These are phyloP conservation scores for Citrus maxima DNA, from an alignment of 345 rosid species.

Conservation along the genomic window DNA sequence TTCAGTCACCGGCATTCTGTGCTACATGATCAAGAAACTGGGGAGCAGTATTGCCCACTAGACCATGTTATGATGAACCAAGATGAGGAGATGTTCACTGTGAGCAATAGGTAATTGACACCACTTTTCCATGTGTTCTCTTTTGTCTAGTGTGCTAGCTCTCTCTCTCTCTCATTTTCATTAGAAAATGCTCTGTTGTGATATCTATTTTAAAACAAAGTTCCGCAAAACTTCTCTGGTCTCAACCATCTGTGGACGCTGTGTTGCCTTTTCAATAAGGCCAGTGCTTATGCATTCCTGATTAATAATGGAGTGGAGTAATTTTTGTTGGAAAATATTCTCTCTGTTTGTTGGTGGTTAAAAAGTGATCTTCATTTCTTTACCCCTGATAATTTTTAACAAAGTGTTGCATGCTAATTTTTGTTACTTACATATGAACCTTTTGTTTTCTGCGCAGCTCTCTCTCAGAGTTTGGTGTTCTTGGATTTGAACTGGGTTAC, in stretches of 20 bases:
- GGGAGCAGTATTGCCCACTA: slow-evolving; percentile 71
- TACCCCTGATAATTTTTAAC: not conserved
- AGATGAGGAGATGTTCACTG: slow-evolving; percentile 80
- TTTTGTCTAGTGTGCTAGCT: not conserved
- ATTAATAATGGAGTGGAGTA: not conserved
- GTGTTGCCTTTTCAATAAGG: too few relatives aligned
- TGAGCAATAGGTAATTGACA: slow-evolving; percentile 65
- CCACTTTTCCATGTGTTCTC: not conserved
- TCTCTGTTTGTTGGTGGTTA: not conserved
- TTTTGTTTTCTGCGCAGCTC: slow-evolving; percentile 44
- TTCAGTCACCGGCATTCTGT: slow-evolving; percentile 80
- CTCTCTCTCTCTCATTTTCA: not conserved
- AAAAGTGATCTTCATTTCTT: not conserved
- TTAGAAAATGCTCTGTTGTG: not conserved
- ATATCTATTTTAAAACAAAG: not conserved
- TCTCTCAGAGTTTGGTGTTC: slow-evolving; percentile 81
- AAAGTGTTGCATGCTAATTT: not conserved
- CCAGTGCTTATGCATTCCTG: not conserved
- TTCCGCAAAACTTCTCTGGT: not conserved
- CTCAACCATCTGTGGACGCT: not conserved
- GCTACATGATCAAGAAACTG: slow-evolving; percentile 74
- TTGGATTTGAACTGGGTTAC: slow-evolving; percentile 82
- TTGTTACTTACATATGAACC: not conserved
- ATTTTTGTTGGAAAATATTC: not conserved
- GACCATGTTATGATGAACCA: slow-evolving; percentile 70